A percentile compares a stretch with the other conserved stretches of the same genome.
phyloP scores from a whole-genome alignment of 2,329 filamentous ascomycete species.

The Diaporthe ilicicola region DNA sequence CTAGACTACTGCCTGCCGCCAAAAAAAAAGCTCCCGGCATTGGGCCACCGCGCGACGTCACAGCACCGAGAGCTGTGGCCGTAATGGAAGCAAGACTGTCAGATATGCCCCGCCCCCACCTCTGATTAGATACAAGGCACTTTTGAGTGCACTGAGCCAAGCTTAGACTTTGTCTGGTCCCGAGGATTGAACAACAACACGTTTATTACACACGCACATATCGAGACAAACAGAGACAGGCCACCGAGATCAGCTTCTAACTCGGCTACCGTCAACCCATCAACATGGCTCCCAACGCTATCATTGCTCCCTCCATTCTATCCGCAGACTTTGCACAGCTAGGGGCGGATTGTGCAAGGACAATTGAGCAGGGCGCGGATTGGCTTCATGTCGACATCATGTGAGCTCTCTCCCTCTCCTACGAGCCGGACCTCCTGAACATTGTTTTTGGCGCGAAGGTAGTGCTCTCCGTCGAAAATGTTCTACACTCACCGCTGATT shows the following conservation, averaged over 20 bases:
- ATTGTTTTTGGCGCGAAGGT: neutral
- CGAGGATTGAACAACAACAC: neutral
- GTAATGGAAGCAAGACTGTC: neutral
- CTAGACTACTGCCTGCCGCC: neutral
- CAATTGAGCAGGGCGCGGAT: constrained; percentile 87
- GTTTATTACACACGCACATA: neutral
- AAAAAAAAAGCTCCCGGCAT: neutral
- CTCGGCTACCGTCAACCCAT: neutral
- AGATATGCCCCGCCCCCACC: constrained; percentile 17
- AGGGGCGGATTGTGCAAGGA: constrained; percentile 84
- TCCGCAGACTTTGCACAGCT: constrained; percentile 94
- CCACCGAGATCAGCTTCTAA: neutral
- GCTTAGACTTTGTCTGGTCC: neutral
- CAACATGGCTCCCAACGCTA: constrained; percentile 85
- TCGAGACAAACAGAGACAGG: neutral
- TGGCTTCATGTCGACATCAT: constrained; percentile 96
- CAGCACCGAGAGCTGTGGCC: neutral
- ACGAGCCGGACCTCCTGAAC: neutral
- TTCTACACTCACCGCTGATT: neutral
- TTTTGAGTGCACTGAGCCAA: neutral
- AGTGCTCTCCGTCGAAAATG: neutral
- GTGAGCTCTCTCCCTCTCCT: constrained; percentile 49
- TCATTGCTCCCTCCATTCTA: constrained; percentile 96
- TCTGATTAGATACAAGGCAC: neutral
- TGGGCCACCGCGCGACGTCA: constrained; percentile 1